Evolutionary conservation across 148 eudicot species (phyloP), one percentile per base, ranked within the genome.

Genomic region (Vaccinium myrtillus): DNA sequence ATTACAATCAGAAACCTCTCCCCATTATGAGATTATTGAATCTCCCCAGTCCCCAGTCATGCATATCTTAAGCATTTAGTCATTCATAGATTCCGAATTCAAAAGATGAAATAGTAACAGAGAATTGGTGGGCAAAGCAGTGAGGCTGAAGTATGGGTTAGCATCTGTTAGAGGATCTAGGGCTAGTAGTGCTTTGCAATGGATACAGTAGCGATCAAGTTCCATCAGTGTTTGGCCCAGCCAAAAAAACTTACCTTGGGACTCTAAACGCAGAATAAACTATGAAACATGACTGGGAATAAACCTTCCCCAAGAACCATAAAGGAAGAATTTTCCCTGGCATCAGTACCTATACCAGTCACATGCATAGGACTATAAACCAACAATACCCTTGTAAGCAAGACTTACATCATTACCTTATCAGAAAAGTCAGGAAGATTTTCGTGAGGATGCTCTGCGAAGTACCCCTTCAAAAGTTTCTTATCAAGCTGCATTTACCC

Each of bases 401-500:
- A 82, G 8, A 76, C 74, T 84, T 73, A 48, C 61, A 78, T 55
- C 43, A 77, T 83, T 89, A 96, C 99, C 99, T 96, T 94, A 86
- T 94, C 95, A 67, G 93, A 91, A 87, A 96, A 96, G 46, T 94
- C 94, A 18, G 99, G 99, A 76, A 96, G 94, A 86, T 92, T 63
- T 59, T 92, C 93, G 48, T 88, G 94, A 76, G 88, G 93, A 92
- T 96, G 94, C 80, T 93, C 87, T 46, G 86, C 85, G 58, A 94
- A 96, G 82, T 91, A 96, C 85, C 84, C 89, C 93, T 89, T 92
- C 90, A 94, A 83, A 86, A 96, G 92, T 86, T 88, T 90, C 46
- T 93, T 89, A 84, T 96, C 99, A 87, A 96, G 94, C 98, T 96
- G 84, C 84, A 89, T 75, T 80, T 69, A 87, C 55, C 49, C 85